These are phyloP conservation scores for Enterocytospora artemiae DNA, from an alignment of 371 early-diverging fungal genomes.

Conservation along the genomic window DNA sequence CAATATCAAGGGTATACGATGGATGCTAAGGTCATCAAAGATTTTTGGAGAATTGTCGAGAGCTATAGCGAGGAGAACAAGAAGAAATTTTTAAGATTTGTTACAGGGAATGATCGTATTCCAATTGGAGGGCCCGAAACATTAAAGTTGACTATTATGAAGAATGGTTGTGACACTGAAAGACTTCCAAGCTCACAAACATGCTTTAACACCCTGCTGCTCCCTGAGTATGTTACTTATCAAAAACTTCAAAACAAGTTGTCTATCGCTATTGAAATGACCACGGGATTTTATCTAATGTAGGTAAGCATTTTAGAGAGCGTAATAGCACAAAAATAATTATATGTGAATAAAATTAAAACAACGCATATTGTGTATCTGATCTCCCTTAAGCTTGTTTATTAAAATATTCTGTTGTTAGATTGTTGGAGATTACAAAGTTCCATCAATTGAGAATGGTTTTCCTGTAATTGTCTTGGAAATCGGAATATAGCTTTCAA, in stretches of 20 bases:
- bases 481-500: no score
- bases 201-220: constrained; percentile 80
- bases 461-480: no score
- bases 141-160: constrained; percentile 80
- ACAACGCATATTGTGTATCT: no score
- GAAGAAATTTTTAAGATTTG: constrained; percentile 83
- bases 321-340: no score
- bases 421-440: no score
- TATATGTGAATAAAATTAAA: no score
- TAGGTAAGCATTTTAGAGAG: constrained; percentile 26
- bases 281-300: constrained; percentile 83
- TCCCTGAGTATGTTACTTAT: constrained; percentile 74
- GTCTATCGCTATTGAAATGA: constrained; percentile 78
- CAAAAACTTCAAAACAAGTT: constrained; percentile 74
- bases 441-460: no score
- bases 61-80: constrained; percentile 65
- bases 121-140: constrained; percentile 79
- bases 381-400: no score
- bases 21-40: constrained; percentile 60
- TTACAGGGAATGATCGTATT: constrained; percentile 85
- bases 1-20: constrained; percentile 62
- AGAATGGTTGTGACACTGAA: constrained; percentile 88
- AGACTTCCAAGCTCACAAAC: constrained; percentile 84
- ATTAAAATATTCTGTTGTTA: no score
- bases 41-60: constrained; percentile 85